These are phyloP conservation scores for Pochonia chlamydosporia DNA, from an alignment of 2,329 filamentous ascomycete species.

Conservation along the genomic window DNA sequence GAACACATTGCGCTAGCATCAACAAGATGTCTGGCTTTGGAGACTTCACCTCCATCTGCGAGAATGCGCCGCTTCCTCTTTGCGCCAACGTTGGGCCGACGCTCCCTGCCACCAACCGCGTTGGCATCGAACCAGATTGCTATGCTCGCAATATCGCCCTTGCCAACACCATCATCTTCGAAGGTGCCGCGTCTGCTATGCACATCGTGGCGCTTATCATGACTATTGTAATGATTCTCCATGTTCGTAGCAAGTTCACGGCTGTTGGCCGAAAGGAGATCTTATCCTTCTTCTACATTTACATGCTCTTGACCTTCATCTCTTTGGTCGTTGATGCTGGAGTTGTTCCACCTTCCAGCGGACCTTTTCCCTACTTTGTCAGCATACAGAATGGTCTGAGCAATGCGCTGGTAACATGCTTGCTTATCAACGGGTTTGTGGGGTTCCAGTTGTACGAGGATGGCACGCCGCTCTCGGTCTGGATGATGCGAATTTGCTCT, in stretches of 20 bases:
- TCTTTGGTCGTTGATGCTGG: slow-evolving; percentile 90
- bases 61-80: slow-evolving; percentile 76
- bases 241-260: slow-evolving; percentile 95
- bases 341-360: slow-evolving; percentile 77
- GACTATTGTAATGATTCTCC: slow-evolving; percentile 96
- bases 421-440: slow-evolving; percentile 96
- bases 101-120: slow-evolving; percentile 58
- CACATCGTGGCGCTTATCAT: slow-evolving; percentile 88
- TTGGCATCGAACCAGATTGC: slow-evolving; percentile 83
- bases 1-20: slow-evolving; percentile 6
- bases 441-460: slow-evolving; percentile 98
- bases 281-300: slow-evolving; percentile 94
- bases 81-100: slow-evolving; percentile 80
- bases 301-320: slow-evolving; percentile 81
- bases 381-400: slow-evolving; percentile 79
- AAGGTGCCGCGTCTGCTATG: slow-evolving; percentile 83
- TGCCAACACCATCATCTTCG: slow-evolving; percentile 97
- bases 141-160: slow-evolving; percentile 93
- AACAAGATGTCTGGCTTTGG: slow-evolving; percentile 73
- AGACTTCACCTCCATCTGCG: slow-evolving; percentile 83
- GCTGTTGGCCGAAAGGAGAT: slow-evolving; percentile 75
- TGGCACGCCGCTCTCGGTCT: slow-evolving; percentile 86
- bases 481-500: slow-evolving; percentile 79
- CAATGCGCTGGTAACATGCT: slow-evolving; percentile 79
- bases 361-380: slow-evolving; percentile 84